Conservation (phyloP, 2,329 filamentous ascomycete species). For the Camptophora hylomeconis region DNA sequence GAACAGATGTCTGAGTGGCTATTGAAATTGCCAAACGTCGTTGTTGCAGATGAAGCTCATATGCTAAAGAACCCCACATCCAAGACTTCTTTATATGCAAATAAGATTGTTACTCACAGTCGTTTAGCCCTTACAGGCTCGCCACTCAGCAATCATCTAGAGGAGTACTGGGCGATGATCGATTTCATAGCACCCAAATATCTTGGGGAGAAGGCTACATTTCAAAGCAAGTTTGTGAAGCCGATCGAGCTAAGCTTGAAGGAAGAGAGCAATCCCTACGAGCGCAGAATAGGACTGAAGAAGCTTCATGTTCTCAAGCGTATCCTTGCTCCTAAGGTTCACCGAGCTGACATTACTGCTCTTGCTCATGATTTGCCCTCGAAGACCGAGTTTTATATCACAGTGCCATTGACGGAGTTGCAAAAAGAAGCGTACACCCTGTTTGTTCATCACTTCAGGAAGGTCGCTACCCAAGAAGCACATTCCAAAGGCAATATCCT, state of each 20-base stretch:
- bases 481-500: too few relatives aligned
- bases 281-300: slow-evolving; percentile 50
- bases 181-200: slow-evolving; percentile 75
- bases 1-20: slow-evolving; percentile 36
- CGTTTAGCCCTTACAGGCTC: slow-evolving; percentile 80
- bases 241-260: slow-evolving; percentile 64
- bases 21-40: slow-evolving; percentile 51
- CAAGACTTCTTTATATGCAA: slow-evolving; percentile 40
- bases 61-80: slow-evolving; percentile 54
- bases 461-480: too few relatives aligned
- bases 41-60: slow-evolving; percentile 80
- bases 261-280: slow-evolving; percentile 42
- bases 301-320: slow-evolving; percentile 58
- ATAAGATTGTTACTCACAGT: slow-evolving; percentile 50
- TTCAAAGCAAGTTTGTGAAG: slow-evolving; percentile 53
- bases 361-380: slow-evolving; percentile 54
- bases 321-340: slow-evolving; percentile 63
- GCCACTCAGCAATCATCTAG: slow-evolving; percentile 69
- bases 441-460: slow-evolving; percentile 35
- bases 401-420: slow-evolving; percentile 51
- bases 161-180: slow-evolving; percentile 78
- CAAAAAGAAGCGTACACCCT: slow-evolving; percentile 52
- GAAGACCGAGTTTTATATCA: slow-evolving; percentile 74
- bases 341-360: slow-evolving; percentile 57
- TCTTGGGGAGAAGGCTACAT: slow-evolving; percentile 55